These are phyloP conservation scores for Cryptosporidium ubiquitum DNA, from an alignment of 169 alveolate genomes.

Conservation along the genomic window DNA sequence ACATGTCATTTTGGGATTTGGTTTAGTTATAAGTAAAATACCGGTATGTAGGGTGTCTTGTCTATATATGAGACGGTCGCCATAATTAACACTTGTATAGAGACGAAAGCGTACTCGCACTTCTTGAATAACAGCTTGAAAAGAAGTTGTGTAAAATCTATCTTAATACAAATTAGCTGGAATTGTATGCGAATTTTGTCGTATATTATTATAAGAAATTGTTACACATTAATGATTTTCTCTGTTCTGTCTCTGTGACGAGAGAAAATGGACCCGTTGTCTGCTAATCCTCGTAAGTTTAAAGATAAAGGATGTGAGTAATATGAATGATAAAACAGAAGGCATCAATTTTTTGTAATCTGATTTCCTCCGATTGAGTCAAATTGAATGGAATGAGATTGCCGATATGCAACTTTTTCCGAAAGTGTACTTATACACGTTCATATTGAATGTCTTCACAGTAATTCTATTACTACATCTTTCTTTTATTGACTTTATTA, in stretches of 20 bases:
- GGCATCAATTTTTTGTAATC: too few species aligned
- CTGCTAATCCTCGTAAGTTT: conserved; percentile 75
- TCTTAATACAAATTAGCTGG: background rate
- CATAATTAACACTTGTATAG: conserved; percentile 9
- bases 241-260: background rate
- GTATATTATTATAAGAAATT: conserved; percentile 1
- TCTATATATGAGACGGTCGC: conserved; percentile 62
- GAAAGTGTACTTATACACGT: too few species aligned
- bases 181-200: conserved; percentile 16
- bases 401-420: background rate
- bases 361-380: background rate
- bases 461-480: background rate
- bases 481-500: background rate
- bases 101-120: conserved; percentile 43
- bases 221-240: conserved; percentile 3
- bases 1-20: conserved; percentile 13
- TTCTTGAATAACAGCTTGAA: background rate
- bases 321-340: background rate
- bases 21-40: background rate
- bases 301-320: background rate
- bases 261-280: conserved; percentile 58
- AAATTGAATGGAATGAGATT: too few species aligned
- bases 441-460: background rate
- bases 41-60: conserved; percentile 51
- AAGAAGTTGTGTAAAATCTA: background rate